Base-by-base conservation (phyloP, 2,329 filamentous ascomycete species). In the Macrophomina tecta region DNA sequence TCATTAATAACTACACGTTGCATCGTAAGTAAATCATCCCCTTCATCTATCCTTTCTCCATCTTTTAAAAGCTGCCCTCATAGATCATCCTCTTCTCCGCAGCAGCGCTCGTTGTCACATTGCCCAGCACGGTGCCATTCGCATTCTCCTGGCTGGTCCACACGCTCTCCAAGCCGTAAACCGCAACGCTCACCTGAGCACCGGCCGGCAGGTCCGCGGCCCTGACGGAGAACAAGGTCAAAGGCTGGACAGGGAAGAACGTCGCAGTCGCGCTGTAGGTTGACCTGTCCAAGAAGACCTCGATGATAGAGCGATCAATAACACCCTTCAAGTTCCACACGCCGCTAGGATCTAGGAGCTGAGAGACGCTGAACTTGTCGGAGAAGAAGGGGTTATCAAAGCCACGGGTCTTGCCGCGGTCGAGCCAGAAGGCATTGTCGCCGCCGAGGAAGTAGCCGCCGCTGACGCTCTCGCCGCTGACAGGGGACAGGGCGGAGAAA, bases 361-460 rank as follows among this genome's bases (percentile, higher is more conserved):
- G 70, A 1, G 74, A 75, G 4, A 76, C 75, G 5, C 76, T 79
- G 72, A 87, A 85, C 69, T 85, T 84, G 68, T 87, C 83, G 0
- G 83, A 86, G 73, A 87, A 87, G 75, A 84, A 85, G 1, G 81
- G 78, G 68, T 86, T 85, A 16, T 83, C 80, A 71, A 85, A 87
- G 1, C 83, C 85, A 18, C 76, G 72, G 6, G 84, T 78, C 16
- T 80, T 74, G 11, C 82, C 81, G 1, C 86, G 82, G 68, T 86
- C 80, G 38, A 88, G 73, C 78, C 80, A 86, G 73, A 85, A 85
- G 0, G 80, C 78, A 1, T 78, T 77, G 68, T 85, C 83, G 16
- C 82, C 83, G 38, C 80, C 77, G 61, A 86, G 76, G 69, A 79
- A 82, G 58, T 82, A 83, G 3, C 85, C 86, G 3, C 83, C 82